Percentiles rank a stretch among this genome's conserved stretches.
Conservation (phyloP, 768 basidiomycete species). For the Kwoniella sp. region DNA sequence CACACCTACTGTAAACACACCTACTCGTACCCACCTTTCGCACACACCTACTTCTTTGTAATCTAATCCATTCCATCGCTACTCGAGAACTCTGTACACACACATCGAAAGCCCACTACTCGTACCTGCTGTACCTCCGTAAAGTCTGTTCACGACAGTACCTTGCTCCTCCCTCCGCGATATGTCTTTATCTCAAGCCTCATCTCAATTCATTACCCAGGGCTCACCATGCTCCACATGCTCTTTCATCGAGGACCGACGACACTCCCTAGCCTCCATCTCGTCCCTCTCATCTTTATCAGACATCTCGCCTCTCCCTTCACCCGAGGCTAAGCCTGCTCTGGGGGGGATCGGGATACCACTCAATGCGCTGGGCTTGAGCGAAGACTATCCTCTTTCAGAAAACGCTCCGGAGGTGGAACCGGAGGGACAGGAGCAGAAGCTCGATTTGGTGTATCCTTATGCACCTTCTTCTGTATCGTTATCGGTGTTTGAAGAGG, state of each 20-base stretch:
- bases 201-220: neutral
- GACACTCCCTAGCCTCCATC: neutral
- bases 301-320: neutral
- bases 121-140: no score
- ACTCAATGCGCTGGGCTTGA: neutral
- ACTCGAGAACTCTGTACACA: no score
- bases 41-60: no score
- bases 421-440: neutral
- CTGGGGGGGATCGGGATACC: no score
- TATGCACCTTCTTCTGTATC: neutral
- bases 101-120: no score
- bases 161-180: no score
- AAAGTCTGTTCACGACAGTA: no score
- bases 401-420: no score
- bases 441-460: neutral
- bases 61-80: no score
- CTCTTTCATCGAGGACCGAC: neutral
- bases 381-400: no score
- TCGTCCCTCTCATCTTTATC: neutral
- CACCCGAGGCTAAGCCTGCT: neutral
- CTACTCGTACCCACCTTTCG: no score
- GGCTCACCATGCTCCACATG: neutral
- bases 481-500: neutral
- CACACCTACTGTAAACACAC: no score
- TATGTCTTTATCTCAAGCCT: constrained; percentile 1